Conservation (phyloP, 163 green algal genomes). For the Picocystis sp. region DNA sequence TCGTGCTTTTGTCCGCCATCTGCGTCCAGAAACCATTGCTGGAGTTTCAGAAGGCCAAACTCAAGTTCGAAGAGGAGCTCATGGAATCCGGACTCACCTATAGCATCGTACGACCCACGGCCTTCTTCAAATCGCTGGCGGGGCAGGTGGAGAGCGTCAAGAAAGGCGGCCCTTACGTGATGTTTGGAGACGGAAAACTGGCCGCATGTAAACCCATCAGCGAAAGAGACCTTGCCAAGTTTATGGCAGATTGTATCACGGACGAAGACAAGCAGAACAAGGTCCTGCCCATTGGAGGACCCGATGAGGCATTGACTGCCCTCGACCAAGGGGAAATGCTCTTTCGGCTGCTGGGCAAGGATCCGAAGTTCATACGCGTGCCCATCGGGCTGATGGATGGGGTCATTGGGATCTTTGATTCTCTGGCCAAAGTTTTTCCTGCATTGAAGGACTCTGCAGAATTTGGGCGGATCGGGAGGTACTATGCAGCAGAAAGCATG, state of each 20-base stretch:
- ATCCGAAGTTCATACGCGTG: conserved; percentile 71
- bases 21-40: conserved; percentile 96
- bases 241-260: conserved; percentile 8
- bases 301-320: conserved; percentile 50
- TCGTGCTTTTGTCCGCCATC: conserved; percentile 94
- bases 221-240: conserved; percentile 68
- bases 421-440: conserved; percentile 59
- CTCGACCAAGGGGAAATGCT: conserved; percentile 80
- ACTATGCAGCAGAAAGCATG: conserved; percentile 96
- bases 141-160: conserved; percentile 82
- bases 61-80: conserved; percentile 83
- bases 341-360: conserved; percentile 61
- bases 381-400: conserved; percentile 89
- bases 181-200: conserved; percentile 93
- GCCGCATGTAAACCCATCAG: conserved; percentile 94
- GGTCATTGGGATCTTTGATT: conserved; percentile 78
- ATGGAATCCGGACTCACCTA: conserved; percentile 69
- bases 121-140: conserved; percentile 96
- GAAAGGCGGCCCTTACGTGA: conserved; percentile 88
- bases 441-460: conserved; percentile 67
- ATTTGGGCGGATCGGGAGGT: conserved; percentile 90
- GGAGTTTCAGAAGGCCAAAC: conserved; percentile 95
- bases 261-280: conserved; percentile 52
- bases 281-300: conserved; percentile 86
- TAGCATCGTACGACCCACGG: conserved; percentile 88